Conservation (phyloP, 208 protist genomes). For the Histomonas meleagridis region DNA sequence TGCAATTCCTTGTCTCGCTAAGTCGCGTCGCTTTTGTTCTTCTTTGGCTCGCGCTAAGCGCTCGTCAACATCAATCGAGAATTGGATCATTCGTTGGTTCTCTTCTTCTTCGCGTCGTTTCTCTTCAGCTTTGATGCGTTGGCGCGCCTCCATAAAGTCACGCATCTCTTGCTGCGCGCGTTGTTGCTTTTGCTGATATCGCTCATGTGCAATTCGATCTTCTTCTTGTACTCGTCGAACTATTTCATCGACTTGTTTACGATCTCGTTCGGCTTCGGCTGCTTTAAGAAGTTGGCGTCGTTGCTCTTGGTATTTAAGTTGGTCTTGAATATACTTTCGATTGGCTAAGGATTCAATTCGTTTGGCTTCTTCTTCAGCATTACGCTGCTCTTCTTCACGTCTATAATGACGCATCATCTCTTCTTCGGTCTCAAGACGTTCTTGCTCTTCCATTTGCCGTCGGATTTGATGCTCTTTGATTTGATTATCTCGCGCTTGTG, state of each 20-base stretch:
- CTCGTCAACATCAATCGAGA: background rate
- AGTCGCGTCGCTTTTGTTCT: background rate
- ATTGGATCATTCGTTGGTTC: background rate
- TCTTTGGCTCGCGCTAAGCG: background rate
- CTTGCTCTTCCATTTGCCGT: background rate
- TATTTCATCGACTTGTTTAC: slow-evolving; percentile 6
- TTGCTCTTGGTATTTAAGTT: background rate
- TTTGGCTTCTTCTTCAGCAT: background rate
- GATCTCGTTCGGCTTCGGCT: background rate
- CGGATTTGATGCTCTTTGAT: background rate
- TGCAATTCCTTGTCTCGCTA: background rate
- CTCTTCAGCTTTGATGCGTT: background rate
- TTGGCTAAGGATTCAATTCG: background rate
- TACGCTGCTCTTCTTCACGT: background rate
- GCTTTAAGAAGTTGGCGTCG: background rate
- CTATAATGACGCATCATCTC: slow-evolving; percentile 20
- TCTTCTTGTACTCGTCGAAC: background rate
- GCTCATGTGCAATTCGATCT: background rate
- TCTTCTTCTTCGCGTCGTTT: background rate
- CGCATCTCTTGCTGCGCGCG: background rate
- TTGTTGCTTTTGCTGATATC: background rate
- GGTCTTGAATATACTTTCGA: background rate
- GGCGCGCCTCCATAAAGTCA: background rate
- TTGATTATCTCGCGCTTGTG: slow-evolving; percentile 15
- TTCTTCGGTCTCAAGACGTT: background rate